Base-by-base conservation (phyloP, 768 basidiomycete species). In the Phylloporus sp. region DNA sequence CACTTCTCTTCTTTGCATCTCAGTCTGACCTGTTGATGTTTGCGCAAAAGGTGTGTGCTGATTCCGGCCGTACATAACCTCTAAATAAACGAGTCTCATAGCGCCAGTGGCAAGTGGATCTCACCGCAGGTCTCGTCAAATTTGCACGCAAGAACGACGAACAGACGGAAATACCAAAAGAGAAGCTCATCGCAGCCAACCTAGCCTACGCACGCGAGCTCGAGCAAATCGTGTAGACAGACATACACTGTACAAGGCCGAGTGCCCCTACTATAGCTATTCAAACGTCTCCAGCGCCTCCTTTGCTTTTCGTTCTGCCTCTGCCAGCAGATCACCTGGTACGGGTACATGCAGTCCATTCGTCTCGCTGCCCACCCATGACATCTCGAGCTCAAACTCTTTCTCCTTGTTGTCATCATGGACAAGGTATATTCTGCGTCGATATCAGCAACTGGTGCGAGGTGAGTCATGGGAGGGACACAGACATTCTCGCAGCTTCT, bases 371-470 rank as follows among this genome's bases (percentile, higher is more conserved):
- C 92, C 82, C 48, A 97, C 83, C 96, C 96, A 99, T 28, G 93
- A 89, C 78, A 99, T 81, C 69, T 99, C 96, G 22, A 99, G 79
- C 64, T 98, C 96, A 54, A 99, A 98, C 40, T 94, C 90, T 64
- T 97, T 98, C 71, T 97, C 94, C 68, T 97, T 96, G 51, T 89
- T 84, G 63, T 98, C 96, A 53, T 98, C 95, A 62, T 99, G 96
- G 14, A 96, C 93, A 32, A 91, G 80, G 69, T 99, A 92, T 63
- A 98, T 95, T 63, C 95, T 99, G 63, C 23, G 35, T 39, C 33
- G 27, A 35, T 13, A 37, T 45, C 61, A 51, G 49, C 24, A 28
- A 5, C 35, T 41, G 27, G 10, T 47, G 36, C 33, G 26, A 23
- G 31, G 18, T 14, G 31, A 46, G 7, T 28, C 45, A 29, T 23